phyloP scores from a whole-genome alignment of 169 alveolate genomes.

The Cryptosporidium canis region DNA sequence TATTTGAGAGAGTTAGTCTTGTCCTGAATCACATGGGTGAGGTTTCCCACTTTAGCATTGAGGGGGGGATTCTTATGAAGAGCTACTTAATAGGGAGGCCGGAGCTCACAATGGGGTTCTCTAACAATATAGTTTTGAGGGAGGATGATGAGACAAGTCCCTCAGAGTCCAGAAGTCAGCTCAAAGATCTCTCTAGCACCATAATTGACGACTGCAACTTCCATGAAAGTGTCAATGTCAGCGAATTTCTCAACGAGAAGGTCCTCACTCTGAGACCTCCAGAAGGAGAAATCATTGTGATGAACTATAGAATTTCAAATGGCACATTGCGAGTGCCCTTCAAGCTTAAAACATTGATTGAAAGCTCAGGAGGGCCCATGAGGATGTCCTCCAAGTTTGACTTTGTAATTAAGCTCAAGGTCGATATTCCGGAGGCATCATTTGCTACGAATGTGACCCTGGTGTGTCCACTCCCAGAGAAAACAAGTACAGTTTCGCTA shows the following conservation, averaged over 20 bases:
- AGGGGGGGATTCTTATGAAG: conserved; percentile 92
- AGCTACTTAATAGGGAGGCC: conserved; percentile 90
- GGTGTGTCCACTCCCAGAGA: conserved; percentile 85
- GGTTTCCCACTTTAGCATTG: conserved; percentile 87
- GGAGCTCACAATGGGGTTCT: conserved; percentile 86
- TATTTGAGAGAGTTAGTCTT: conserved; percentile 89
- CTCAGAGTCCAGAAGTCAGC: neutral
- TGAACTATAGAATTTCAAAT: conserved; percentile 91
- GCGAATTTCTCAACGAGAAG: conserved; percentile 86
- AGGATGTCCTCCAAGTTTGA: conserved; percentile 82
- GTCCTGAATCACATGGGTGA: conserved; percentile 89
- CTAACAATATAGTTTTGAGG: conserved; percentile 81
- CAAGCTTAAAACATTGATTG: conserved; percentile 77
- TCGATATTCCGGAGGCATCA: conserved; percentile 87
- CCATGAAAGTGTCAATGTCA: conserved; percentile 93
- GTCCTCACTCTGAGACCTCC: conserved; percentile 92
- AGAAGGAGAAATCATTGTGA: conserved; percentile 95
- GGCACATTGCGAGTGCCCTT: conserved; percentile 82
- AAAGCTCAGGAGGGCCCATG: conserved; percentile 30
- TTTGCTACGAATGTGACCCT: conserved; percentile 86
- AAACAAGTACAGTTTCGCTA: conserved; percentile 67
- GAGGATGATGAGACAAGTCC: conserved; percentile 44
- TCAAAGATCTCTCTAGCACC: neutral
- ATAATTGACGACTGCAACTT: conserved; percentile 92
- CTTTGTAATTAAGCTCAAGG: conserved; percentile 83